Base-by-base conservation (phyloP, 495 filamentous ascomycete species). In the Talaromyces wortmannii region DNA sequence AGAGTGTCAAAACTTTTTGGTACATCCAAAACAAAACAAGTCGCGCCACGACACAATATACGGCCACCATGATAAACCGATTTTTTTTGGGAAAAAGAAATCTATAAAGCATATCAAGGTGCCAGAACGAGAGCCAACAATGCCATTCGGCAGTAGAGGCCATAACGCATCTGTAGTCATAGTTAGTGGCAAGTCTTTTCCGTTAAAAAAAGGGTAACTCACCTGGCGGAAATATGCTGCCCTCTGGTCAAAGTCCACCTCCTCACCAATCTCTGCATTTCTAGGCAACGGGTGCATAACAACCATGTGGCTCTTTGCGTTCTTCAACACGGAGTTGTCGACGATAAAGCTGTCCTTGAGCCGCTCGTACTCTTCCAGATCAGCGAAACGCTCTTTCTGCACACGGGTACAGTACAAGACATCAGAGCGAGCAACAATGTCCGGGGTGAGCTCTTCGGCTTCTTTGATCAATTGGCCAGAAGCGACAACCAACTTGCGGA, bases 171-270 rank as follows among this genome's bases (percentile, higher is more conserved):
- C 95, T 98, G 65, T 53, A 61, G 50, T 17, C 63, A 78, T 66
- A 77, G 75, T 76, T 67, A 73, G 68, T 58, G 55, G 56, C 44
- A 44, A 36, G 52, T 53, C 47, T 45, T 50, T 49, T 56, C 45
- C 4, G 23, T 23, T 23, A 42, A 7, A 31, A 52, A n/a, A 3
- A 5, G 29, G 29, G 0, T 16, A 63, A 81, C 87, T 78, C 75
- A 96, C 94, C 87, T 98, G 94, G 88, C 94, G 85, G 72, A 97
- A 97, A 78, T 98, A 98, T 54, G 95, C 94, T 33, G 94, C 92
- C 64, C 94, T 78, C 70, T 92, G 89, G 77, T 98, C 94, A 75
- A 92, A 95, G 69, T 98, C 94, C 23, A 98, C 89, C 75, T 98
- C 94, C 75, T 95, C 91, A 10, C 83, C 80, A 59, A 98, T 86